Evolutionary conservation across 768 basidiomycete species (phyloP).

Genomic region (Xerocomus potaroensis): DNA sequence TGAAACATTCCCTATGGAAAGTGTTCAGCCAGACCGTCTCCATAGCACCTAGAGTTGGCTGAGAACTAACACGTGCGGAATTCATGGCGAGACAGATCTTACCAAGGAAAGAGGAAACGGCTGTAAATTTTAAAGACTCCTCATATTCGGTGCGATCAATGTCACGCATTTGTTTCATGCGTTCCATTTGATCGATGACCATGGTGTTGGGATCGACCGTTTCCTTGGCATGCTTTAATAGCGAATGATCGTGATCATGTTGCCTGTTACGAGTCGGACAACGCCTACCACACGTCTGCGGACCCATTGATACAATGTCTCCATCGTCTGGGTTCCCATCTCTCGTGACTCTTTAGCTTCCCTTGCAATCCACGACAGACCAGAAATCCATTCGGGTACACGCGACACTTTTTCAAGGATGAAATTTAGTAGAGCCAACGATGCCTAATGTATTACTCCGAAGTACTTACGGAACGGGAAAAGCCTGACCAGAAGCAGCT

Average conservation of each 20-base stretch:
- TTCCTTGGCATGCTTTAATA: neutral
- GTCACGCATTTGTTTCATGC: conserved; percentile 12
- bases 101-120: conserved; percentile 12
- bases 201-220: neutral
- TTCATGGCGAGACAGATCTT: neutral
- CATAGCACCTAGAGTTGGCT: too few relatives aligned
- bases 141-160: conserved; percentile 1
- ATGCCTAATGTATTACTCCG: too few relatives aligned
- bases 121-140: conserved; percentile 2
- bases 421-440: neutral
- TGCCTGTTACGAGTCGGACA: neutral
- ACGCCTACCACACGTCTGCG: conserved; percentile 25
- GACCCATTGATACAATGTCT: conserved; percentile 23
- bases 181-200: conserved; percentile 12
- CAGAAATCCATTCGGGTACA: conserved; percentile 36
- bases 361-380: conserved; percentile 35
- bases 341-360: conserved; percentile 18
- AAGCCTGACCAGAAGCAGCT: neutral
- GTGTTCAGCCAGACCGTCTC: neutral
- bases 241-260: neutral
- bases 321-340: conserved; percentile 1
- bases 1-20: too few relatives aligned
- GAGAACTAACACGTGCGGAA: too few relatives aligned
- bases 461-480: conserved; percentile 16
- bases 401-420: conserved; percentile 3